Conservation (phyloP, 306 rosid species). For the Cucumis melo region DNA sequence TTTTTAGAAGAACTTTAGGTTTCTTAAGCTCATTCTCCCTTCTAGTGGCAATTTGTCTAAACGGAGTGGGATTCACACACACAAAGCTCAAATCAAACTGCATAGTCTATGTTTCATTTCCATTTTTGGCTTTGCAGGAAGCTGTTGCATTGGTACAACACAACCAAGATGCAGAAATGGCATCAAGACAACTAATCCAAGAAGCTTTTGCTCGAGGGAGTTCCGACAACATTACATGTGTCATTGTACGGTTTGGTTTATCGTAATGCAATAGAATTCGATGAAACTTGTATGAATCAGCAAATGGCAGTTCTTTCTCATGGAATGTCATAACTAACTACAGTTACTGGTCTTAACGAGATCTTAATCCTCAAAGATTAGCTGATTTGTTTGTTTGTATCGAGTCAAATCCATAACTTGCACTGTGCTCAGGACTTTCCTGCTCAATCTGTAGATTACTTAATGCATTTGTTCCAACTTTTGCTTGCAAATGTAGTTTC, state of each 20-base stretch:
- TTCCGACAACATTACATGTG: constrained; percentile 80
- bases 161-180: constrained; percentile 60
- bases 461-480: background rate
- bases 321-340: background rate
- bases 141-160: constrained; percentile 60
- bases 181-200: constrained; percentile 55
- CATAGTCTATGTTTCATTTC: background rate
- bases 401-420: background rate
- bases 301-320: background rate
- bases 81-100: background rate
- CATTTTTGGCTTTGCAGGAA: constrained; percentile 36
- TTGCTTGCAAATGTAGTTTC: background rate
- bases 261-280: constrained; percentile 18
- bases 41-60: background rate
- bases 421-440: no score
- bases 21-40: background rate
- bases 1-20: background rate
- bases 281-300: background rate
- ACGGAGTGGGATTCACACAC: background rate
- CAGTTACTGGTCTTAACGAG: background rate
- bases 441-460: background rate
- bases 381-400: background rate
- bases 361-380: background rate
- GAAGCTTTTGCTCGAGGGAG: constrained; percentile 76
- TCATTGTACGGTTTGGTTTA: constrained; percentile 64